Evolutionary conservation across 331 rosid species (phyloP), one percentile per base, ranked within the genome.

Genomic region (Arachis monticola): DNA sequence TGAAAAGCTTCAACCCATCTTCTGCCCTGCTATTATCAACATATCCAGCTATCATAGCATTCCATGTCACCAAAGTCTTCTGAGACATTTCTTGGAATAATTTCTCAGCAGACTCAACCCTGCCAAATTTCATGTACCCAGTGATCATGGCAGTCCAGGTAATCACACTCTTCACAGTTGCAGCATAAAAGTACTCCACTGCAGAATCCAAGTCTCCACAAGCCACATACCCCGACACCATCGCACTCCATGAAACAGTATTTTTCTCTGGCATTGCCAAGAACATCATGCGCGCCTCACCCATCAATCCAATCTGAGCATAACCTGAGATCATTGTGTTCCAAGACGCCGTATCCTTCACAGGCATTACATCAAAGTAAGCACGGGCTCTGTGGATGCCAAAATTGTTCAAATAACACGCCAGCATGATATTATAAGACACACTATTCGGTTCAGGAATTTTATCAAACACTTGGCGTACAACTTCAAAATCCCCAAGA

Each of bases 41-140:
- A 62, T 87, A 89, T 47, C 97, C 97, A 0, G 93, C 81, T 55
- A 87, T 85, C 89, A 91, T 89, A 60, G 93, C 82, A 74, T 91
- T 91, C 91, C 93, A 91, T 9, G 90, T 89, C 41, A 89, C 97
- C 72, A 83, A 30, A 32, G 85, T 91, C 73, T 83, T 86, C 80
- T 73, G 68, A 12, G 76, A 67, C 93, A 84, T 76, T 11, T 83
- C 85, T 2, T 30, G 66, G 56, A 91, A 87, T 75, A 89, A 65
- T 44, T 70, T 76, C 72, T 87, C 93, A 1, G 93, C 96, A 4
- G 63, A 78, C 57, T 80, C 87, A 66, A 87, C 79, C 70, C 72
- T 91, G 60, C 90, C 82, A 78, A 83, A 86, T 76, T 84, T 89
- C 95, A 87, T 87, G 63, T 85, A 87, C 60, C 97, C 97, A 4